Evolutionary conservation across 441 rosid genomes (phyloP).

Genomic region (Dalechampia spathulata): DNA sequence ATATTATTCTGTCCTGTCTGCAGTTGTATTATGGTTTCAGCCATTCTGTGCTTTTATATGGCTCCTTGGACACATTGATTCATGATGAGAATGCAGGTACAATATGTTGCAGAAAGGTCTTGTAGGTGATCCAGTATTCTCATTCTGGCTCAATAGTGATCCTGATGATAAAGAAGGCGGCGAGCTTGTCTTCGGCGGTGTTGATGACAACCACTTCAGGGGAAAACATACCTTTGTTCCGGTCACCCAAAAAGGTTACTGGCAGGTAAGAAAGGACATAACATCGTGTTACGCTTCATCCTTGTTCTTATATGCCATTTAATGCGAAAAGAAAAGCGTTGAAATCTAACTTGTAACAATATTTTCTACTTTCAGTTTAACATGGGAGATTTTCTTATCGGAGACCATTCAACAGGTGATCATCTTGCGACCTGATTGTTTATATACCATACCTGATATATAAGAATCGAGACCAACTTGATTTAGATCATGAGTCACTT

Average conservation of each 20-base stretch:
- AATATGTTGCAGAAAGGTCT: conserved; percentile 61
- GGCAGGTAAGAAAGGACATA: conserved; percentile 50
- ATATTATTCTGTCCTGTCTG: no score
- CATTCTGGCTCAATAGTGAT: conserved; percentile 72
- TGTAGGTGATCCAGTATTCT: conserved; percentile 49
- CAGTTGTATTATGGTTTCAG: no score
- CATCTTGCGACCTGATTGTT: conserved; percentile 3
- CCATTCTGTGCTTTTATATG: not conserved
- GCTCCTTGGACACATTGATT: conserved; percentile 7
- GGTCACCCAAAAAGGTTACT: conserved; percentile 59
- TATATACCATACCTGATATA: no score
- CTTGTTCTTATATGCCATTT: no score
- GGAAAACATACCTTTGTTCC: conserved; percentile 72
- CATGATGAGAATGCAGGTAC: conserved; percentile 38
- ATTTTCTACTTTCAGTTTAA: conserved; percentile 41
- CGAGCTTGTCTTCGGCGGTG: conserved; percentile 82
- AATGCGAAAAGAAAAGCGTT: no score
- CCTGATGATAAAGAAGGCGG: conserved; percentile 45
- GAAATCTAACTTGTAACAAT: conserved; percentile 5
- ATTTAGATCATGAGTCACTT: no score
- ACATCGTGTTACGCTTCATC: no score
- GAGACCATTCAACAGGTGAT: conserved; percentile 50
- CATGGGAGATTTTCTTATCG: conserved; percentile 63
- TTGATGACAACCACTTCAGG: conserved; percentile 47
- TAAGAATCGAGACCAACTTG: no score